Base-by-base conservation (phyloP, 441 rosid species). In the Breynia disticha region DNA sequence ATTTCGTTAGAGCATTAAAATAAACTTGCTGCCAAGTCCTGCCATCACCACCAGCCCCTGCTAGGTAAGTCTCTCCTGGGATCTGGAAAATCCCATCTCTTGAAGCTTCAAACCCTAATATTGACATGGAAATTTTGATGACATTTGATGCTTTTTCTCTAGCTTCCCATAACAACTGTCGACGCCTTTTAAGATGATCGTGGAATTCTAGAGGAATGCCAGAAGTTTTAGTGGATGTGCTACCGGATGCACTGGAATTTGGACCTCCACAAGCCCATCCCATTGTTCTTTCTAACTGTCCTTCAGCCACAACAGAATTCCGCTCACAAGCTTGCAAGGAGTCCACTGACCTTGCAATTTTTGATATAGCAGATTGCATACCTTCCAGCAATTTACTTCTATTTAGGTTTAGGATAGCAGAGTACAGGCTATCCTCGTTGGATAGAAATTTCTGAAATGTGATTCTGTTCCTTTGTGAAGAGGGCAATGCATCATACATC, bases 221-320 rank as follows among this genome's bases (percentile, higher is more conserved):
- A 16, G 95, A 79, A 60, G 72, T 67, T 82, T 80, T 88, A 64
- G 74, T 62, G 41, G 90, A 72, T 38, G 77, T 60, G 64, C 66
- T 79, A 74, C 82, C 96, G 54, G 70, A 50, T 44, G 73, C 51
- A 60, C 64, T 67, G 53, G 95, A 79, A 65, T 72, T 80, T 67
- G 90, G 76, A 54, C 91, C 97, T 61, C 97, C 97, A 55, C 97
- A 91, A 62, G 98, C 97, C 98, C 97, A 91, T 52, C 83, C 87
- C 97, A 91, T 86, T 66, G 98, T 95, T 73, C 98, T 84, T 78
- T 89, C 98, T 21, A 93, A 84, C 75, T 88, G 88, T 62, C 91
- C 96, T 80, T 88, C 95, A 35, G 95, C 97, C 19, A 74, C 66
- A 54, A 76, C 28, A 70, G 95, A 88, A 71, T 71, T 79, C 67